Base-by-base conservation (phyloP, 78 protist species). In the Planoprotostelium fungivorum region DNA sequence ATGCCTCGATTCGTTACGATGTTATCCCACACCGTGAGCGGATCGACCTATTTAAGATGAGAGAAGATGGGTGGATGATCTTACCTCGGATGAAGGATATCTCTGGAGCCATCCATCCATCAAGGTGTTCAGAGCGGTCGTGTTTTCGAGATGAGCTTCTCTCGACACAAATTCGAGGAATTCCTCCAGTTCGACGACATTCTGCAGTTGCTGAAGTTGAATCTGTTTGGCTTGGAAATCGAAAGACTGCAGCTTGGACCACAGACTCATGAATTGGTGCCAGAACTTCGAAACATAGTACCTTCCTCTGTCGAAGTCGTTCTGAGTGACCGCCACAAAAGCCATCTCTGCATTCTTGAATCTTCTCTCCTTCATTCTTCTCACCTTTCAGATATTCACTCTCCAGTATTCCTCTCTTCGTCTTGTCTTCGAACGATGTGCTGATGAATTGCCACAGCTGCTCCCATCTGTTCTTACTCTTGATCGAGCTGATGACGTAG, bases 11-110 rank as follows among this genome's bases (percentile, higher is more conserved):
- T 88, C 28, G 85, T 37, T 0, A 94, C 89, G 10, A 94, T 10
- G 86, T 94, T 93, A 83, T 94, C 96, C 96, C 96, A 94, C 35
- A 90, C 92, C 36, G 87, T 29, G 35, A 94, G 87, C n/a, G 90
- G 93, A 39, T 94, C 96, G 1, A 83, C 0, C 29, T 37, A 9
- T 1, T 5, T 23, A 25, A 36, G 5, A 85, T 35, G 5, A 85
- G 5, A 25, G 63, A 25, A 25, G 36, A 85, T 85, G 29, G 16
- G 37, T 25, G 5, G 16, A 16, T 25, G 5, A 85, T 36, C 36
- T 36, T 35, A 36, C 37, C 63, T 35, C 16, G 5, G 36, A 36
- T 35, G 91, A 87, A 84, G 93, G 93, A 39, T 90, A 93, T 85
- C 96, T 35, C 28, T 29, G 10, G 35, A 87, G 86, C 96, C 96